Evolutionary conservation across 192 early-diverging fungal species (phyloP).

Genomic region (Backusella parvicylindrica): DNA sequence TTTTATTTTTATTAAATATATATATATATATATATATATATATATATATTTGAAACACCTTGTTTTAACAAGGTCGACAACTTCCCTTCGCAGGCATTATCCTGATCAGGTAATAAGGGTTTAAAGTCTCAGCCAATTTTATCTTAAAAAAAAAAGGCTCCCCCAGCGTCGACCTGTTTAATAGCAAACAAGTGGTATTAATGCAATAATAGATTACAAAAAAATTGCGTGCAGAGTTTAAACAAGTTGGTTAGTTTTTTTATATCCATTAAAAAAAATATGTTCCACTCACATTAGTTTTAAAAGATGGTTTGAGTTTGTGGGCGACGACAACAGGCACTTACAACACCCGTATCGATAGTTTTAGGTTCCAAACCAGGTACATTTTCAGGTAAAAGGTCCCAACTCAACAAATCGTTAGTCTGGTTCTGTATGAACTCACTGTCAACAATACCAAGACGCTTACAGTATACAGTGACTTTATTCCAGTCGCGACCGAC

Average conservation of each 20-base stretch:
- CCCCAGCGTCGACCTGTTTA: constrained; percentile 38
- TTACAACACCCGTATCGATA: constrained; percentile 38
- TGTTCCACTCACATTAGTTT: neutral
- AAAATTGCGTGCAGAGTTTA: neutral
- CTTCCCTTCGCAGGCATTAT: constrained; percentile 51
- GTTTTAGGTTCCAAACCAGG: constrained; percentile 27
- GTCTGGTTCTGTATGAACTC: constrained; percentile 57
- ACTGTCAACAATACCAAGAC: constrained; percentile 52
- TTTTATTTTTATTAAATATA: neutral
- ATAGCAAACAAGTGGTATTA: neutral
- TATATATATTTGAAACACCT: neutral
- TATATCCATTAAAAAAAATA: neutral
- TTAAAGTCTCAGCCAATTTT: constrained; percentile 40
- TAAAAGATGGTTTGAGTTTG: neutral
- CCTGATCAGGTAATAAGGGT: constrained; percentile 49
- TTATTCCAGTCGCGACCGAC: constrained; percentile 65
- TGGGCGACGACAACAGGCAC: neutral
- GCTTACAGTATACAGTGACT: constrained; percentile 59
- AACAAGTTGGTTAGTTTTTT: neutral
- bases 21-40: too few species aligned
- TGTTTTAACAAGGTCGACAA: neutral
- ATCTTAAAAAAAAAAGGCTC: constrained; percentile 18
- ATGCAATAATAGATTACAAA: neutral
- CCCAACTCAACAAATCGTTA: constrained; percentile 54
- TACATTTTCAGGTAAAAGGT: constrained; percentile 21